A percentile compares a stretch with the other conserved stretches of the same genome.
Evolutionary conservation across 2,329 filamentous ascomycete genomes (phyloP).

Genomic region (Colletotrichum liriopes): DNA sequence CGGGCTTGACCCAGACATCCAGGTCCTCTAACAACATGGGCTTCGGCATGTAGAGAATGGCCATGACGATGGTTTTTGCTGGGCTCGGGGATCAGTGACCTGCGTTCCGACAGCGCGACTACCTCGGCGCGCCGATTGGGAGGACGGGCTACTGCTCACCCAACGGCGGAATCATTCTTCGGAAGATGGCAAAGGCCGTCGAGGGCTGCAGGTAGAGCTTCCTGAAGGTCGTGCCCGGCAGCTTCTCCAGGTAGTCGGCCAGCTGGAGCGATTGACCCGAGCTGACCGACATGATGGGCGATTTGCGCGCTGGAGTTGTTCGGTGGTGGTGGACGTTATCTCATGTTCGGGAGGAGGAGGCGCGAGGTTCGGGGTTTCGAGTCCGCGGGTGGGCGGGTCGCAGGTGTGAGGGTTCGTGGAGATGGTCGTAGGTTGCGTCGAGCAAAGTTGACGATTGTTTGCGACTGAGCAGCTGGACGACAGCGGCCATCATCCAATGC

Average conservation of each 20-base stretch:
- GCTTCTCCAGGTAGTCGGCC: slow-evolving; percentile 93
- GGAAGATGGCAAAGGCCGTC: slow-evolving; percentile 94
- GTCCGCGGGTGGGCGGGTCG: not conserved
- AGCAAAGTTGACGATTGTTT: slow-evolving; percentile 24
- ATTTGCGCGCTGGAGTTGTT: slow-evolving; percentile 35
- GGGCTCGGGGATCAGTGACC: slow-evolving; percentile 31
- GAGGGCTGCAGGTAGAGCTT: slow-evolving; percentile 97
- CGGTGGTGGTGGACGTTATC: slow-evolving; percentile 12
- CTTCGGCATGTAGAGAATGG: slow-evolving; percentile 89
- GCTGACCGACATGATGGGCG: slow-evolving; percentile 61
- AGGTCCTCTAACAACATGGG: slow-evolving; percentile 86
- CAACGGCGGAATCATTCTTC: slow-evolving; percentile 95
- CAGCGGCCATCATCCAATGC: slow-evolving; percentile 25
- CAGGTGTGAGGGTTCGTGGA: not conserved
- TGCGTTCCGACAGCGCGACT: slow-evolving; percentile 6
- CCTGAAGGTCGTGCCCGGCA: slow-evolving; percentile 90
- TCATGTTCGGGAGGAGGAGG: slow-evolving; percentile 21
- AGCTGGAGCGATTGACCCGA: slow-evolving; percentile 69
- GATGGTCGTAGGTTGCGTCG: not conserved
- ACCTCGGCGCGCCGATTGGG: not conserved
- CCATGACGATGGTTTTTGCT: slow-evolving; percentile 98
- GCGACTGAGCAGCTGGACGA: slow-evolving; percentile 22
- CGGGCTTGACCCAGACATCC: slow-evolving; percentile 86
- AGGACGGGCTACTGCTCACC: slow-evolving; percentile 65
- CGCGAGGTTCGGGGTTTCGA: slow-evolving; percentile 17